phyloP scores from a whole-genome alignment of 345 rosid genomes.

The Clausena lansium region DNA sequence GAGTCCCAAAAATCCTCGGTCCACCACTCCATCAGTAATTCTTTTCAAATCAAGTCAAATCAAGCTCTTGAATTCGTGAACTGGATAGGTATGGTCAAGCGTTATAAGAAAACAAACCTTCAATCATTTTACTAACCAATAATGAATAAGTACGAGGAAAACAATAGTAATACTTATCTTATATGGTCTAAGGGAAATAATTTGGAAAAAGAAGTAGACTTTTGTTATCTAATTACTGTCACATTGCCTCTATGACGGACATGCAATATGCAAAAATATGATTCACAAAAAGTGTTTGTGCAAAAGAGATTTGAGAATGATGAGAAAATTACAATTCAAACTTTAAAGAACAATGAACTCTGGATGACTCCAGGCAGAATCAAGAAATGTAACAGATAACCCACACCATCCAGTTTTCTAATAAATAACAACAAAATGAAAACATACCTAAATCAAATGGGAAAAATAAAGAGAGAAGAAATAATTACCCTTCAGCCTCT shows the following conservation, averaged over 20 bases:
- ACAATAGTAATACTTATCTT: not conserved
- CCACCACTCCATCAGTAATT: not conserved
- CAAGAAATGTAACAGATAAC: not conserved
- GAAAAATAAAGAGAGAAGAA: not conserved
- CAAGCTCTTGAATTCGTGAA: not conserved
- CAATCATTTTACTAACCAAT: not conserved
- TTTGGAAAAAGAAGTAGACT: not conserved
- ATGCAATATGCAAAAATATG: not conserved
- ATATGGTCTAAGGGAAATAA: not conserved
- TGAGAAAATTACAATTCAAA: not conserved
- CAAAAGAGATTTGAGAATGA: not conserved
- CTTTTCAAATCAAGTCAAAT: not conserved
- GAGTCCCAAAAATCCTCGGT: not conserved
- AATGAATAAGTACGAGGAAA: not conserved
- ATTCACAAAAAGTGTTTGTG: not conserved
- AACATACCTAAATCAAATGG: not conserved
- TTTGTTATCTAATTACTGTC: not conserved
- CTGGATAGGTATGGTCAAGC: not conserved
- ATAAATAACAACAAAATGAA: constrained; percentile 3
- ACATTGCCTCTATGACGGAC: not conserved
- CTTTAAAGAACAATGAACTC: not conserved
- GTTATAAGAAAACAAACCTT: not conserved
- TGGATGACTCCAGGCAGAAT: not conserved
- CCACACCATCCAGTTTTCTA: not conserved
- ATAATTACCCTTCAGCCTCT: constrained; percentile 70